Base-by-base conservation (phyloP, 495 filamentous ascomycete genomes). In the Symbiotaphrina buchneri region DNA sequence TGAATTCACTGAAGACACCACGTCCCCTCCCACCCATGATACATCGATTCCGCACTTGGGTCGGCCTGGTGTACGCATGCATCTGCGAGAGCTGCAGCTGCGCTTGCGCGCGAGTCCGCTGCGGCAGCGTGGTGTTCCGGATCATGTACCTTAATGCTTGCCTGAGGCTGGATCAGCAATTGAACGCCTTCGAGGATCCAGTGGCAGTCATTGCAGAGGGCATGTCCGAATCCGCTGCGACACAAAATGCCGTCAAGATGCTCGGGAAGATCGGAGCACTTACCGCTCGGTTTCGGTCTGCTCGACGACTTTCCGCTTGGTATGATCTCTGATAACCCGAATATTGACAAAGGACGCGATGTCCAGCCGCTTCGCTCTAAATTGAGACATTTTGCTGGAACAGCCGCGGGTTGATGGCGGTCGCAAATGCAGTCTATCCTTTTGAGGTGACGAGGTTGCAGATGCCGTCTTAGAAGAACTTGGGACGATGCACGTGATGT, bases 61-160 rank as follows among this genome's bases (percentile, higher is more conserved):
- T 94, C 17, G 76, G 65, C 28, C 82, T 65, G 10, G 90, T 95
- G 52, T 93, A 92, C 60, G 64, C 61, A 53, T 93, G 79, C 90
- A 94, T 95, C 53, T 83, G 70, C 6, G 78, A 71, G 30, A 97
- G 65, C 52, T 94, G 70, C 18, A 97, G 61, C 56, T 94, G 84
- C 23, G 90, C 87, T 47, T 82, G 74, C 32, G 78, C 82, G 39
- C 87, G 71, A 16, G 69, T 69, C 39, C 84, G 70, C 29, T 66
- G 58, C 5, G 83, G 72, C 13, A 97, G 73, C 6, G 66, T 71
- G 17, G 83, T 85, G 52, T 97, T 97, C 48, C 75, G 80, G 51
- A 91, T 74, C 40, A 90, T 69, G 54, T 91, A 94, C 32, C 87
- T 77, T 29, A 95, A 74, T 18, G 90, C 87, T 77, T 97, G 87